Evolutionary conservation across 768 basidiomycete genomes (phyloP).

Genomic region (Neoboletus brunneissimus): DNA sequence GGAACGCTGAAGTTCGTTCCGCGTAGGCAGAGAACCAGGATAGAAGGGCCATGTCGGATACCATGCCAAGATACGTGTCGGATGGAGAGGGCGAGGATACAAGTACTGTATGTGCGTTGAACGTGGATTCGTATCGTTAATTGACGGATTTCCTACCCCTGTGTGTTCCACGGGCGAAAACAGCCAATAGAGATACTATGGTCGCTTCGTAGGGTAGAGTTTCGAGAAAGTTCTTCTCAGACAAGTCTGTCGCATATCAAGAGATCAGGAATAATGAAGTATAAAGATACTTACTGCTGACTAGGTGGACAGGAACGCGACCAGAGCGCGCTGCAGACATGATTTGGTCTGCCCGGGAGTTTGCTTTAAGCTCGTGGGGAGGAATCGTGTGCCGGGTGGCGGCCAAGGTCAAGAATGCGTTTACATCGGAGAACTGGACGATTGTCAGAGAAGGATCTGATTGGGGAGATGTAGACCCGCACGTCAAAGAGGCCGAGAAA

Average conservation of each 20-base stretch:
- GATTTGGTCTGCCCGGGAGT: constrained; percentile 63
- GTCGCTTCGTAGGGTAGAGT: constrained; percentile 61
- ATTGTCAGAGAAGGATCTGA: constrained; percentile 6
- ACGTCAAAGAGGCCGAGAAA: constrained; percentile 76
- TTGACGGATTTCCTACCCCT: constrained; percentile 46
- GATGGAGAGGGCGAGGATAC: constrained; percentile 47
- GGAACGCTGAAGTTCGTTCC: constrained; percentile 38
- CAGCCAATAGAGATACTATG: constrained; percentile 55
- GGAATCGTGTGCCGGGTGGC: constrained; percentile 71
- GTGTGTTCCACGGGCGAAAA: constrained; percentile 72
- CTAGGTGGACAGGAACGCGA: constrained; percentile 68
- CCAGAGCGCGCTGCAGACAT: constrained; percentile 73
- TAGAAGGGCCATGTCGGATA: constrained; percentile 72
- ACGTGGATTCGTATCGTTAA: background rate
- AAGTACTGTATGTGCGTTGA: constrained; percentile 41
- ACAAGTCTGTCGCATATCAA: constrained; percentile 53
- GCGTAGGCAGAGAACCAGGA: constrained; percentile 63
- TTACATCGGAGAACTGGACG: constrained; percentile 75
- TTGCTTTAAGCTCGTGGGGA: constrained; percentile 56
- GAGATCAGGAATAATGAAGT: background rate
- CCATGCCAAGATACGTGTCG: constrained; percentile 59
- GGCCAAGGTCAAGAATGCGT: constrained; percentile 82
- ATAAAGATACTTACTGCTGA: constrained; percentile 59
- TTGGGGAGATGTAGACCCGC: constrained; percentile 21
- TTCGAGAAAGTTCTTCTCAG: constrained; percentile 80